phyloP scores from a whole-genome alignment of 106 monocot genomes.

The Dendrobium chrysotoxum region DNA sequence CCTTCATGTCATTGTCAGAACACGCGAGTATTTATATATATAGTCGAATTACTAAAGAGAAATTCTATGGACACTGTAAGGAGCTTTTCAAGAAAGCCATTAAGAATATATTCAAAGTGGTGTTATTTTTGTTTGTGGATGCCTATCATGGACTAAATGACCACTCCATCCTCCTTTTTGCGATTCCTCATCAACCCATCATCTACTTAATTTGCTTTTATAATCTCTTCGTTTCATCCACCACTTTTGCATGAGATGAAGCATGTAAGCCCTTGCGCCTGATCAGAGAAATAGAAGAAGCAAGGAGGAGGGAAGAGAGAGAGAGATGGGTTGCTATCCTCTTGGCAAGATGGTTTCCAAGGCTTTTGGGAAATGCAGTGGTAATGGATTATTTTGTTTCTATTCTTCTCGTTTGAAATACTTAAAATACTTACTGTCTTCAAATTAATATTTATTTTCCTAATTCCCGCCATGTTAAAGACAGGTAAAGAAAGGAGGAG shows the following conservation, averaged over 20 bases:
- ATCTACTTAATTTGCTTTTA: neutral
- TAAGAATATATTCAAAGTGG: neutral
- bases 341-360: conserved; percentile 45
- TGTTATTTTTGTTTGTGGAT: neutral
- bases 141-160: neutral
- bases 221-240: neutral
- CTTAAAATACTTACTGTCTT: neutral
- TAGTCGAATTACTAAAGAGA: neutral
- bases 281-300: no score
- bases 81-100: neutral
- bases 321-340: conserved; percentile 69
- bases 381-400: conserved; percentile 13
- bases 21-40: no score
- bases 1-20: no score
- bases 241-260: neutral
- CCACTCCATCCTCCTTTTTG: neutral
- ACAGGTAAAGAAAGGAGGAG: conserved; percentile 6
- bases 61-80: neutral
- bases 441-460: neutral
- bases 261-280: neutral
- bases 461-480: neutral
- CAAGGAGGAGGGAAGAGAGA: neutral
- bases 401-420: neutral
- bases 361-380: conserved; percentile 30
- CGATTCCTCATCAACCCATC: no score